Conservation (phyloP, 331 rosid genomes). For the Malus hybrid region DNA sequence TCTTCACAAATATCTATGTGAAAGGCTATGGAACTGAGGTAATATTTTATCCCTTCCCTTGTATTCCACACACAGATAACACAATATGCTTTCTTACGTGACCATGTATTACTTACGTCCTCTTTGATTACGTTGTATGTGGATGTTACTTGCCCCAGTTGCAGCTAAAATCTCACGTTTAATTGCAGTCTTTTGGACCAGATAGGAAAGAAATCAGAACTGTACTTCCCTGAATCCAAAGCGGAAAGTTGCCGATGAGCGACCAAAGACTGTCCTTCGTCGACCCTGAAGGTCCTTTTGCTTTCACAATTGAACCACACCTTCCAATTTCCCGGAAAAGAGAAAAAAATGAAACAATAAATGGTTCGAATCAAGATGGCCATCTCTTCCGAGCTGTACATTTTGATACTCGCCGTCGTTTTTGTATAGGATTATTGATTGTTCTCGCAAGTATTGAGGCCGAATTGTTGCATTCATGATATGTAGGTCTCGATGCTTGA, state of each 20-base stretch:
- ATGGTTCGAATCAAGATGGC: conserved; percentile 23
- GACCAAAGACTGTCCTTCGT: not conserved
- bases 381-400: conserved; percentile 16
- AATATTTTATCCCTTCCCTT: conserved; percentile 1
- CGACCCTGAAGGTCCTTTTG: not conserved
- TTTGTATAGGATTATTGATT: conserved; percentile 37
- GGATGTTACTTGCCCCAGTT: not conserved
- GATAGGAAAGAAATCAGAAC: conserved; percentile 77
- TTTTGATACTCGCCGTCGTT: conserved; percentile 9
- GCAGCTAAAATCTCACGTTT: not conserved
- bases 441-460: conserved; percentile 15
- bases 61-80: not conserved
- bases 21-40: conserved; percentile 82
- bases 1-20: conserved; percentile 54
- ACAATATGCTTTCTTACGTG: not conserved
- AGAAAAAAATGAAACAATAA: conserved; percentile 24
- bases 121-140: too few relatives aligned
- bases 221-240: conserved; percentile 41
- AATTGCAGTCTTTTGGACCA: conserved; percentile 59
- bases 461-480: conserved; percentile 18
- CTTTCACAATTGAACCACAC: conserved; percentile 9
- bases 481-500: conserved; percentile 25
- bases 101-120: not conserved
- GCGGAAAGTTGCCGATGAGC: not conserved
- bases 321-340: conserved; percentile 7